Evolutionary conservation across 495 filamentous ascomycete genomes (phyloP).

Genomic region (Acidomyces sp.): DNA sequence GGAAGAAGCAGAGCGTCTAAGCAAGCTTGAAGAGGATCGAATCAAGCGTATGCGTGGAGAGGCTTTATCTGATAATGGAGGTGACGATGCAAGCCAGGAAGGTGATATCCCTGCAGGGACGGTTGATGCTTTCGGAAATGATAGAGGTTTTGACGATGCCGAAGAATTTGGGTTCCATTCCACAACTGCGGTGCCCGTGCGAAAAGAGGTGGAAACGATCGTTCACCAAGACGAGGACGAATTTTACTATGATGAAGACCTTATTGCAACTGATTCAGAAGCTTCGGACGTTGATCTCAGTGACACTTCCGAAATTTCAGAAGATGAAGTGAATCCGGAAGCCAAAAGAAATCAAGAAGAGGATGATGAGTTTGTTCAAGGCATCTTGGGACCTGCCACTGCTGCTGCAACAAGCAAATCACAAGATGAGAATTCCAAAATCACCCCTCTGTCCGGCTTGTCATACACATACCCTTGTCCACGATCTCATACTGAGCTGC

Average conservation of each 20-base stretch:
- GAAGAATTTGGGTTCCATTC: conserved; percentile 42
- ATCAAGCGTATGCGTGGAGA: conserved; percentile 58
- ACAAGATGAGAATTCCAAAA: conserved; percentile 22
- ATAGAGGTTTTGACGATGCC: conserved; percentile 37
- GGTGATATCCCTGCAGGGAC: not conserved
- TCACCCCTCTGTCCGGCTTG: conserved; percentile 40
- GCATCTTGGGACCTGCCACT: conserved; percentile 39
- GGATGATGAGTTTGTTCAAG: conserved; percentile 57
- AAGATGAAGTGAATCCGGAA: conserved; percentile 2
- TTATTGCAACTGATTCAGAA: conserved; percentile 57
- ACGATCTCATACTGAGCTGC: conserved; percentile 56
- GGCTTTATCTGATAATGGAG: conserved; percentile 19
- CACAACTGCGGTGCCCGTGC: conserved; percentile 16
- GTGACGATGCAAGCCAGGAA: conserved; percentile 20
- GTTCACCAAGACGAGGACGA: conserved; percentile 82
- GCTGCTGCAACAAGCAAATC: conserved; percentile 30
- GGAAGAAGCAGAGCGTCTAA: conserved; percentile 59
- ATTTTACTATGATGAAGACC: conserved; percentile 76
- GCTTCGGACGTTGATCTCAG: conserved; percentile 41
- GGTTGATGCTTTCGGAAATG: conserved; percentile 30
- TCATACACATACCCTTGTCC: conserved; percentile 81
- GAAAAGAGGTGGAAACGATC: conserved; percentile 27
- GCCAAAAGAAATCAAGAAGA: conserved; percentile 32
- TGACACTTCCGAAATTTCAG: conserved; percentile 21
- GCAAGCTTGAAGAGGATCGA: conserved; percentile 66